Evolutionary conservation across 23 red algal species (phyloP).

Genomic region (Pyropia haitanensis): DNA sequence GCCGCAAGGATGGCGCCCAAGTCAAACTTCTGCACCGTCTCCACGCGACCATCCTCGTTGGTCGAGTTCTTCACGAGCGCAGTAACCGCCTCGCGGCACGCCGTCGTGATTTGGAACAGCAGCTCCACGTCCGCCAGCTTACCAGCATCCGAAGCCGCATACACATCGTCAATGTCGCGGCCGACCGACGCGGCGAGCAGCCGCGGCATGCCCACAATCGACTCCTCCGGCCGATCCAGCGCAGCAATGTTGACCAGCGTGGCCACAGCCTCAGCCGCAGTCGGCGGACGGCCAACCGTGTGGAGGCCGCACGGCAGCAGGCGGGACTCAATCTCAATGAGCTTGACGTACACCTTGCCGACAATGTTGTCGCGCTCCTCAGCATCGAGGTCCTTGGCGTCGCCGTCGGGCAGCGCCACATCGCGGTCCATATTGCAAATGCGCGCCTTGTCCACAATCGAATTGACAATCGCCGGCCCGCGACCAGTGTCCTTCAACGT

Average conservation of each 20-base stretch:
- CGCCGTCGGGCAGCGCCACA: constrained; percentile 53
- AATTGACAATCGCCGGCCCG: constrained; percentile 66
- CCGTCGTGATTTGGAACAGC: constrained; percentile 70
- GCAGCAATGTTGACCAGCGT: constrained; percentile 96
- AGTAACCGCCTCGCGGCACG: constrained; percentile 70
- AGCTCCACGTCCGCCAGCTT: constrained; percentile 88
- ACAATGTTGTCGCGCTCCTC: constrained; percentile 73
- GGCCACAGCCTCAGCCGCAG: constrained; percentile 82
- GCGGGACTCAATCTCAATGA: constrained; percentile 95
- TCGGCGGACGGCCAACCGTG: constrained; percentile 94
- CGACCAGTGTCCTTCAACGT: constrained; percentile 59
- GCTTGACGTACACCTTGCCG: constrained; percentile 79
- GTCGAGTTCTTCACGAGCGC: constrained; percentile 67
- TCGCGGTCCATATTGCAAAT: constrained; percentile 92
- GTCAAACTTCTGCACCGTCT: constrained; percentile 45
- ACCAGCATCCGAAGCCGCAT: constrained; percentile 63
- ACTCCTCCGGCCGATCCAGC: constrained; percentile 74
- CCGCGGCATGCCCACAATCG: constrained; percentile 55
- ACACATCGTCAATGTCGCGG: constrained; percentile 91
- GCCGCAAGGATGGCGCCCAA: constrained; percentile 49
- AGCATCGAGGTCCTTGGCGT: constrained; percentile 30
- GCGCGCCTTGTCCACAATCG: constrained; percentile 73
- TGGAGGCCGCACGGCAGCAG: constrained; percentile 90
- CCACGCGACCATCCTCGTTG: constrained; percentile 85
- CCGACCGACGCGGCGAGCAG: constrained; percentile 81